These are phyloP conservation scores for Anthracocystis setariae DNA, from an alignment of 1,284 basidiomycete genomes.

Conservation along the genomic window DNA sequence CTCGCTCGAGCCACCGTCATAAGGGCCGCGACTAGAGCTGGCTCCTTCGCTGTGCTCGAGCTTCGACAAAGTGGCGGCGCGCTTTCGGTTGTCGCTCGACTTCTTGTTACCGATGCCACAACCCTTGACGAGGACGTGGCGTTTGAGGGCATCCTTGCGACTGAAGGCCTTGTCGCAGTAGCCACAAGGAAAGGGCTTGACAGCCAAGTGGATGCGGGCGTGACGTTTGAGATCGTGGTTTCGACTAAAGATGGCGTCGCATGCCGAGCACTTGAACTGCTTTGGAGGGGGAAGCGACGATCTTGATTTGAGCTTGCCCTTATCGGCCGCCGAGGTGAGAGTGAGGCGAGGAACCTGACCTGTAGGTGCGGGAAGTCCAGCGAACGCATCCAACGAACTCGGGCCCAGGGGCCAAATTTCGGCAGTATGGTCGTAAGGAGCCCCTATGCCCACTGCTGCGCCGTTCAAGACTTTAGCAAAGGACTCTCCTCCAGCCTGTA, in stretches of 20 bases:
- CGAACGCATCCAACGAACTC: slow-evolving; percentile 43
- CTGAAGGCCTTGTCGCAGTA: slow-evolving; percentile 61
- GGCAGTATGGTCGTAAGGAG: slow-evolving; percentile 26
- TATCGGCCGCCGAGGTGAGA: slow-evolving; percentile 33
- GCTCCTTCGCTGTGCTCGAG: slow-evolving; percentile 28
- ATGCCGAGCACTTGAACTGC: slow-evolving; percentile 59
- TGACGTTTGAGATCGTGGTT: slow-evolving; percentile 65
- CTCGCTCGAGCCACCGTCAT: slow-evolving; percentile 29
- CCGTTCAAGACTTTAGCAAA: slow-evolving; percentile 24
- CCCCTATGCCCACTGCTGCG: slow-evolving; percentile 11
- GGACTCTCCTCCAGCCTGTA: slow-evolving; percentile 13
- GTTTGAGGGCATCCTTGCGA: slow-evolving; percentile 61
- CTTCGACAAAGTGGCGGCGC: slow-evolving; percentile 40
- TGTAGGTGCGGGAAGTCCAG: slow-evolving; percentile 29
- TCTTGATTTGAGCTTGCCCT: slow-evolving; percentile 24
- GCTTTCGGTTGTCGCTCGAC: slow-evolving; percentile 27
- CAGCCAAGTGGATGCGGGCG: slow-evolving; percentile 61
- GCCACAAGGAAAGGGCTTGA: slow-evolving; percentile 59
- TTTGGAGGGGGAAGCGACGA: slow-evolving; percentile 41
- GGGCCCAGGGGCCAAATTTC: slow-evolving; percentile 42
- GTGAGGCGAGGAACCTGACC: slow-evolving; percentile 30
- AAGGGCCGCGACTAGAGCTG: slow-evolving; percentile 14
- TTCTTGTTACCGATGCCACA: slow-evolving; percentile 54
- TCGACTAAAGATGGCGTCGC: slow-evolving; percentile 58
- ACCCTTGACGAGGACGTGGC: slow-evolving; percentile 58